Percentiles rank a stretch among this genome's conserved stretches.
These are phyloP conservation scores for Neonectria hederae DNA, from an alignment of 2,329 filamentous ascomycete species.

Conservation along the genomic window DNA sequence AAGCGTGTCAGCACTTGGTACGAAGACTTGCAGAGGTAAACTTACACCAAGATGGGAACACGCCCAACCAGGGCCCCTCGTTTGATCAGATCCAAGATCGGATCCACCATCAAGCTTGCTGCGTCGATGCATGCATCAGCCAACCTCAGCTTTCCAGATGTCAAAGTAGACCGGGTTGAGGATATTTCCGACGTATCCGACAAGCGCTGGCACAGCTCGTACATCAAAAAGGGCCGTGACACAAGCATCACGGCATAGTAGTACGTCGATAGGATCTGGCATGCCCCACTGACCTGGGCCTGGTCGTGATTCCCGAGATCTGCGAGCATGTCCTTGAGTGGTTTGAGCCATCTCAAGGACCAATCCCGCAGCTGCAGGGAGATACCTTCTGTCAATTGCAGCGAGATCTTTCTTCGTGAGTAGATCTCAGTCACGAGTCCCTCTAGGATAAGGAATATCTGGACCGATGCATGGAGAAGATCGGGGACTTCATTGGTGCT, in stretches of 20 bases:
- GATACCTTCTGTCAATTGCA: conserved; percentile 63
- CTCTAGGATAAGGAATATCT: conserved; percentile 62
- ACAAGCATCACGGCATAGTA: conserved; percentile 68
- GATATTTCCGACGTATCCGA: conserved; percentile 45
- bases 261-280: conserved; percentile 62
- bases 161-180: conserved; percentile 32
- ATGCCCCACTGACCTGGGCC: conserved; percentile 55
- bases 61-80: conserved; percentile 53
- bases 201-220: conserved; percentile 59
- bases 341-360: conserved; percentile 59
- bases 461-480: conserved; percentile 61
- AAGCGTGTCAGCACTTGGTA: conserved; percentile 1
- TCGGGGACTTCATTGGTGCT: conserved; percentile 54
- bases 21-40: conserved; percentile 9
- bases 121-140: conserved; percentile 66
- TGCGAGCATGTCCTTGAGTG: conserved; percentile 52
- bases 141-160: conserved; percentile 58
- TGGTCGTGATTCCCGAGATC: conserved; percentile 32
- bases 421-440: conserved; percentile 62
- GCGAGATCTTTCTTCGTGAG: conserved; percentile 61
- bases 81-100: conserved; percentile 56
- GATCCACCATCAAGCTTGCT: conserved; percentile 63
- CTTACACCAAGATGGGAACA: conserved; percentile 62
- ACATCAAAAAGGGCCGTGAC: conserved; percentile 65
- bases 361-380: conserved; percentile 62